These are phyloP conservation scores for Crithidia fasciculata DNA, from an alignment of 208 protist species.

Conservation along the genomic window DNA sequence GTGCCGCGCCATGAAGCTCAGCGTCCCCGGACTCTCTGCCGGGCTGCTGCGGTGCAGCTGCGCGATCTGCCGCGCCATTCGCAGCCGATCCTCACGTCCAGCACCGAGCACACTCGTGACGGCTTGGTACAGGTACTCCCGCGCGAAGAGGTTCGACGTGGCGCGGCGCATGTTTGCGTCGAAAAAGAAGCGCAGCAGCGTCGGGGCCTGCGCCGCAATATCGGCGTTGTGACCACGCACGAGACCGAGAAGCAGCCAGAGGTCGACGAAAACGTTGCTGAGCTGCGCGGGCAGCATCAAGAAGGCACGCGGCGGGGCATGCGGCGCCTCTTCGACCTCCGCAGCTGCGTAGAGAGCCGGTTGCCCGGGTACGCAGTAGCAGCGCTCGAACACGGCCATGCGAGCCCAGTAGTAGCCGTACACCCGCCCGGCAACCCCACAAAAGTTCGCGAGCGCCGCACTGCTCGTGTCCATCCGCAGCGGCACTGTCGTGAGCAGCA, in stretches of 20 bases:
- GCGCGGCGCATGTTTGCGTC: conserved; percentile 28
- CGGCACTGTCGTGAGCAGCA: conserved; percentile 7
- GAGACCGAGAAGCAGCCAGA: conserved; percentile 19
- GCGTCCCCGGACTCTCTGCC: background rate
- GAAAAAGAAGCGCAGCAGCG: conserved; percentile 15
- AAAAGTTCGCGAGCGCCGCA: conserved; percentile 8
- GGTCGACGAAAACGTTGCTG: conserved; percentile 12
- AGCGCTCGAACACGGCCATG: conserved; percentile 31
- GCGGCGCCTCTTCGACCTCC: conserved; percentile 8
- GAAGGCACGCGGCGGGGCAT: conserved; percentile 17
- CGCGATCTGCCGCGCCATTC: conserved; percentile 5
- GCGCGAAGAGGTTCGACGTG: conserved; percentile 23
- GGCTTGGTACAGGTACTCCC: conserved; percentile 27
- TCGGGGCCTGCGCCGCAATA: conserved; percentile 1
- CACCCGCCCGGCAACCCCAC: background rate
- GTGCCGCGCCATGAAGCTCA: conserved; percentile 11
- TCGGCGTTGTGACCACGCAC: conserved; percentile 1
- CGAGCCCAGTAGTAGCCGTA: conserved; percentile 32
- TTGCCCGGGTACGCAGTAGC: background rate
- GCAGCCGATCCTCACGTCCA: conserved; percentile 1
- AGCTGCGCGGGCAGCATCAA: conserved; percentile 30
- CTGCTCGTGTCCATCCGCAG: background rate
- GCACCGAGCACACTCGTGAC: conserved; percentile 28
- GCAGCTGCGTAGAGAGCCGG: background rate
- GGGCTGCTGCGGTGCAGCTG: conserved; percentile 3